Base-by-base conservation (phyloP, 208 protist genomes). In the Lotmaria passim region DNA sequence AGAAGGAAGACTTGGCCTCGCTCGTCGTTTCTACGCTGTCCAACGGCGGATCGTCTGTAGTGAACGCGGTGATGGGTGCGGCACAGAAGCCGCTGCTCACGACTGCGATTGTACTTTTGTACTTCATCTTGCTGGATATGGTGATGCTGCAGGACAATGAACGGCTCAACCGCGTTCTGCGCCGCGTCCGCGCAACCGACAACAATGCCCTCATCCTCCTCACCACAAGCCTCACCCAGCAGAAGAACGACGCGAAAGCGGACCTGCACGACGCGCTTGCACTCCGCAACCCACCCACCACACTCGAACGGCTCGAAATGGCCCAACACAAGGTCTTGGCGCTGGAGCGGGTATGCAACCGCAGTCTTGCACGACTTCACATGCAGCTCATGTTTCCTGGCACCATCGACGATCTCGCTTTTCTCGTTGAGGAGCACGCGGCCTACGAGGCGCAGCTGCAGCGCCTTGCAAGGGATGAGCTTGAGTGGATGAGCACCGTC, bases 401-500 rank as follows among this genome's bases (percentile, higher is more conserved):
- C 14, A 77, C 75, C 1, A 53, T 77, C 2, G 77, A 87, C 8
- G 87, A 95, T 43, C 77, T 95, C 23, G 33, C 76, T n/a, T 95
- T 95, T 64, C 73, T 95, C n/a, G 26, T 95, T 10, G 80, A 90
- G 21, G 60, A 88, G 55, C 90, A 95, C 68, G 78, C 89, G 4
- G 72, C 56, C 24, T 93, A 85, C 66, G 77, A 92, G 26, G 50
- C 36, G 2, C 81, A 79, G 28, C 52, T 95, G 53, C 78, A 79
- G 12, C 48, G 67, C 21, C 30, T 93, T 10, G 76, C 77, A 0
- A 50, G n/a, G 44, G 72, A 86, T 23, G 87, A 95, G 64, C 41
- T 87, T 33, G n/a, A 73, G n/a, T 93, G 87, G 86, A 6, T 50
- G 55, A 30, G 36, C 21, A 73, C 69, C n/a, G 46, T 74, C n/a